A percentile compares a stretch with the other conserved stretches of the same genome.
Conservation (phyloP, 2,329 filamentous ascomycete genomes). For the Exophiala sp. region DNA sequence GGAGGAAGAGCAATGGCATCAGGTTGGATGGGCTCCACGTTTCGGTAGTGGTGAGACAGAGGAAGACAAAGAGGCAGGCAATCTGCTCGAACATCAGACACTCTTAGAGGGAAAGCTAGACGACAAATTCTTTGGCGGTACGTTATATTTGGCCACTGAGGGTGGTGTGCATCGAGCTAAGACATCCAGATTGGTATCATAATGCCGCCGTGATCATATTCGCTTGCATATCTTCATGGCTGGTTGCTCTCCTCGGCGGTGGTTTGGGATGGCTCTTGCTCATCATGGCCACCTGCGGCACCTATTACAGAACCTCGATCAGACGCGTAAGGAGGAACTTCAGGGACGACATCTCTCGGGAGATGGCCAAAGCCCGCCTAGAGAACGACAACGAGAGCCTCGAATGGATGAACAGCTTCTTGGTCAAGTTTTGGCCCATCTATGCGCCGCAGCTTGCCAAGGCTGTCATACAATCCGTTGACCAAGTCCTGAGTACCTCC, state of each 20-base stretch:
- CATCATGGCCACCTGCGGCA: conserved; percentile 86
- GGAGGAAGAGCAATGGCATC: conserved; percentile 55
- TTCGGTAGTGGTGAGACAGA: conserved; percentile 58
- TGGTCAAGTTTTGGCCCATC: conserved; percentile 99
- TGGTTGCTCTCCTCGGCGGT: conserved; percentile 82
- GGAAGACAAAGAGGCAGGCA: conserved; percentile 54
- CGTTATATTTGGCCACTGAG: conserved; percentile 28
- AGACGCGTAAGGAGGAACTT: conserved; percentile 93
- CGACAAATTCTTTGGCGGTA: conserved; percentile 86
- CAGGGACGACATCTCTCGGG: conserved; percentile 85
- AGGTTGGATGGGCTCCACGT: conserved; percentile 83
- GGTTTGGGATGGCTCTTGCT: conserved; percentile 91
- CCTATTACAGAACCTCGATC: conserved; percentile 94
- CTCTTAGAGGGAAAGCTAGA: conserved; percentile 79
- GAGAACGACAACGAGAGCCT: conserved; percentile 89
- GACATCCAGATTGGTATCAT: conserved; percentile 82
- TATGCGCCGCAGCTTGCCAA: conserved; percentile 91
- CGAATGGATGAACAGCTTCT: conserved; percentile 98
- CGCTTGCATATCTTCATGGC: conserved; percentile 84
- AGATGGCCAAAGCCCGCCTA: conserved; percentile 79
- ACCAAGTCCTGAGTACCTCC: conserved; percentile 89
- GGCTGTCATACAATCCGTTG: conserved; percentile 88
- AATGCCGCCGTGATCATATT: conserved; percentile 94
- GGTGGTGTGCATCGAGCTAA: conserved; percentile 9
- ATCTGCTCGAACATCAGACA: conserved; percentile 80